These are phyloP conservation scores for Populus deltoides DNA, from an alignment of 345 rosid species.

Conservation along the genomic window DNA sequence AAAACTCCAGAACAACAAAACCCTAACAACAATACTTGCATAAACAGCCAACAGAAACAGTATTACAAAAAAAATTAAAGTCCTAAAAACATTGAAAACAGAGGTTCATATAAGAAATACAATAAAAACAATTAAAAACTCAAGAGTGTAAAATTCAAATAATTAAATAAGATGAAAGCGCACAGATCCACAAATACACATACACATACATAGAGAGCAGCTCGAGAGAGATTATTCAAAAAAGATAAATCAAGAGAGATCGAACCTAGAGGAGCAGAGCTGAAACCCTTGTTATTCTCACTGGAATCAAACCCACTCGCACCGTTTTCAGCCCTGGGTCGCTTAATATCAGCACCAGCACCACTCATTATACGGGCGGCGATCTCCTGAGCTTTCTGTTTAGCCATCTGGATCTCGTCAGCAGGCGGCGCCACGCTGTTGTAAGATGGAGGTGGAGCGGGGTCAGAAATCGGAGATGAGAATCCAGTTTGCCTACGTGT, in stretches of 20 bases:
- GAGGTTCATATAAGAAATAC: not conserved
- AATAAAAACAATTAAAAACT: not conserved
- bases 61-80: not conserved
- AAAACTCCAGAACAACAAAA: not conserved
- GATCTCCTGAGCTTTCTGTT: constrained; percentile 86
- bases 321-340: constrained; percentile 77
- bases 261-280: constrained; percentile 46
- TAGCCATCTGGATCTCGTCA: constrained; percentile 82
- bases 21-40: not conserved
- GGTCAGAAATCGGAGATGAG: constrained; percentile 60
- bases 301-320: constrained; percentile 51
- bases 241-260: not conserved
- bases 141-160: not conserved
- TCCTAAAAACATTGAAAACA: not conserved
- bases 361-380: constrained; percentile 73
- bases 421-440: constrained; percentile 74
- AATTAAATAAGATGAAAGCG: not conserved
- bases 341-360: constrained; percentile 62
- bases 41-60: not conserved
- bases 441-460: constrained; percentile 49
- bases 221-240: not conserved
- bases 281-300: constrained; percentile 46
- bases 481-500: constrained; percentile 78
- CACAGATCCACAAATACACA: not conserved
- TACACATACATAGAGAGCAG: not conserved